These are phyloP conservation scores for Hemileccinum hortonii DNA, from an alignment of 1,284 basidiomycete species.

Conservation along the genomic window DNA sequence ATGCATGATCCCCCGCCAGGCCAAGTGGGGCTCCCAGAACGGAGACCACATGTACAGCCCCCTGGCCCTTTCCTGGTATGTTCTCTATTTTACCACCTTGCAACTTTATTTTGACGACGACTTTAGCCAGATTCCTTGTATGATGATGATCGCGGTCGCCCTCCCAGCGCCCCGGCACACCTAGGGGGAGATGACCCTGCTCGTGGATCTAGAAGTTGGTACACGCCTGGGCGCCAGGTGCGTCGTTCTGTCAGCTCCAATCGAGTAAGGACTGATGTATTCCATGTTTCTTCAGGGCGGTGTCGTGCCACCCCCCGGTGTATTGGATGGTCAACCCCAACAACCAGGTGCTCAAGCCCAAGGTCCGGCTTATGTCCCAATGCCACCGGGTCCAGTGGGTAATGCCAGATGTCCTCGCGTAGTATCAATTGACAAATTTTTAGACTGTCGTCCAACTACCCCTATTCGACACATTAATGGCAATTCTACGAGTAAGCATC, in stretches of 20 bases:
- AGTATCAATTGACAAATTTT: constrained; percentile 3
- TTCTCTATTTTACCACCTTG: not conserved
- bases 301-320: constrained; percentile 27
- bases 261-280: not conserved
- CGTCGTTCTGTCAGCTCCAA: not conserved
- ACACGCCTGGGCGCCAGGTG: constrained; percentile 19
- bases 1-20: constrained; percentile 14
- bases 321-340: constrained; percentile 14
- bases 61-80: constrained; percentile 24
- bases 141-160: constrained; percentile 12
- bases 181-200: constrained; percentile 16
- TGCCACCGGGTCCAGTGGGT: constrained; percentile 34
- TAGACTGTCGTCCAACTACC: constrained; percentile 61
- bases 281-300: constrained; percentile 17
- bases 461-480: constrained; percentile 57
- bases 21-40: constrained; percentile 15
- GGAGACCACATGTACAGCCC: constrained; percentile 24
- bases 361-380: constrained; percentile 33
- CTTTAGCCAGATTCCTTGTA: constrained; percentile 24
- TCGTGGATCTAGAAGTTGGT: constrained; percentile 26
- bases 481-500: constrained; percentile 56
- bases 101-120: constrained; percentile 2
- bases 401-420: constrained; percentile 5
- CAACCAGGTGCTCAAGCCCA: constrained; percentile 16
- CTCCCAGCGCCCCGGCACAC: constrained; percentile 25